A percentile compares a stretch with the other conserved stretches of the same genome.
phyloP scores from a whole-genome alignment of 495 filamentous ascomycete genomes.

The Xeromyces bisporus region DNA sequence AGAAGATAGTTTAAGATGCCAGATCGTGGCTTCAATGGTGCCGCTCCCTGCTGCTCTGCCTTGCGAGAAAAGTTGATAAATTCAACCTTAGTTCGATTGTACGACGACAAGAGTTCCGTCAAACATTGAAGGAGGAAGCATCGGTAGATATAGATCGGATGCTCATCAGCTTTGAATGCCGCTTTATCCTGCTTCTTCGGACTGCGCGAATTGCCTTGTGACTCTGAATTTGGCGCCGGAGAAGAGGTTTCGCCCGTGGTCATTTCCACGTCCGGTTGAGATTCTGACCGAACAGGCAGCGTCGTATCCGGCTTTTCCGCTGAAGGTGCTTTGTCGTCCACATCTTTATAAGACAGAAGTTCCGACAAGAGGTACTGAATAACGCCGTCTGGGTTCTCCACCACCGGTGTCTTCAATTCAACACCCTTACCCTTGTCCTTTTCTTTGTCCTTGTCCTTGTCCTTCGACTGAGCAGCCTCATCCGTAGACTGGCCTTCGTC shows the following conservation, averaged over 20 bases:
- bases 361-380: slow-evolving; percentile 93
- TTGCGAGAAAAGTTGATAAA: slow-evolving; percentile 98
- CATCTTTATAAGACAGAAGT: slow-evolving; percentile 77
- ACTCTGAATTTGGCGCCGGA: slow-evolving; percentile 20
- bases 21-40: slow-evolving; percentile 85
- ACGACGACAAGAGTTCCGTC: slow-evolving; percentile 80
- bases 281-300: slow-evolving; percentile 16
- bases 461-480: slow-evolving; percentile 22
- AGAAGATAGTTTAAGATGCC: slow-evolving; percentile 87
- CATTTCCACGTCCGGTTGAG: slow-evolving; percentile 37
- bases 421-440: slow-evolving; percentile 45
- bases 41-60: slow-evolving; percentile 61
- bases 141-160: slow-evolving; percentile 90
- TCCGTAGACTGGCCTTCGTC: slow-evolving; percentile 14
- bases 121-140: slow-evolving; percentile 91
- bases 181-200: slow-evolving; percentile 54
- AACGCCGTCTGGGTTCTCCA: slow-evolving; percentile 90
- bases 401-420: slow-evolving; percentile 66
- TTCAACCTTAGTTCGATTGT: slow-evolving; percentile 88
- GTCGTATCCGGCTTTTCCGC: slow-evolving; percentile 32
- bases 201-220: slow-evolving; percentile 11
- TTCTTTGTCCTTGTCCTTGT: slow-evolving; percentile 43
- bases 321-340: slow-evolving; percentile 58
- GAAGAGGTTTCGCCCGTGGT: slow-evolving; percentile 21
- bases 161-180: slow-evolving; percentile 76